Base-by-base conservation (phyloP, 2,329 filamentous ascomycete species). In the Clonostachys byssicola region DNA sequence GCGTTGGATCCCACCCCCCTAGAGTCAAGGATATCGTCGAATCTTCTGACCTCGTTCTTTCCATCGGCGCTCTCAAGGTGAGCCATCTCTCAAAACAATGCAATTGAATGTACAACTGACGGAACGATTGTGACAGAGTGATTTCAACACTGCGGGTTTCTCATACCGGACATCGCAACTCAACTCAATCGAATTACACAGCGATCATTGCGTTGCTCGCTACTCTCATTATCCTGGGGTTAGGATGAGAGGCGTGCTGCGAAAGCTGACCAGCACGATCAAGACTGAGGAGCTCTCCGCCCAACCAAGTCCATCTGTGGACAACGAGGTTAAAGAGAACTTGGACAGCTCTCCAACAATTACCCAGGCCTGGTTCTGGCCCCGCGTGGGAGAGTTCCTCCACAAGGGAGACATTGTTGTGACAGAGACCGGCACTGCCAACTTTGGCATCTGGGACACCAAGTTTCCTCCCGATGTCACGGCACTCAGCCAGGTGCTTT, bases 381-480 rank as follows among this genome's bases (percentile, higher is more conserved):
- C 87, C 1, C 80, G 78, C 38, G 72, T 94, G 14, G 85, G 87
- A 36, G 75, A 84, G 51, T 95, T 87, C 74, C 70, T 95, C 10
- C 74, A 78, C 46, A 73, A 83, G 46, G 75, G 83, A 42, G 91
- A 96, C 58, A 81, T 95, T 48, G 73, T 96, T 47, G 79, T 95
- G 44, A 92, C 90, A 1, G 91, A 95, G 64, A 95, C 90, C 3
- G 91, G 90, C 38, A 96, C 91, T 0, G 76, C 89, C 49, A 92
- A 91, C 68, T 92, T 95, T 63, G 91, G 91, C 47, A 88, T 94
- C 57, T 90, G 88, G 81, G 88, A 92, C 49, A 92, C 89, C 5
- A 80, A 80, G 40, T 94, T 95, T 70, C 90, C 90, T 0, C 63
- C 73, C 4, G 77, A 79, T n/a, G 87, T 92, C n/a, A 89, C 80